A percentile compares a stretch with the other conserved stretches of the same genome.
Evolutionary conservation across 805 yeast species (phyloP).

Genomic region (Suhomyces prunicola): DNA sequence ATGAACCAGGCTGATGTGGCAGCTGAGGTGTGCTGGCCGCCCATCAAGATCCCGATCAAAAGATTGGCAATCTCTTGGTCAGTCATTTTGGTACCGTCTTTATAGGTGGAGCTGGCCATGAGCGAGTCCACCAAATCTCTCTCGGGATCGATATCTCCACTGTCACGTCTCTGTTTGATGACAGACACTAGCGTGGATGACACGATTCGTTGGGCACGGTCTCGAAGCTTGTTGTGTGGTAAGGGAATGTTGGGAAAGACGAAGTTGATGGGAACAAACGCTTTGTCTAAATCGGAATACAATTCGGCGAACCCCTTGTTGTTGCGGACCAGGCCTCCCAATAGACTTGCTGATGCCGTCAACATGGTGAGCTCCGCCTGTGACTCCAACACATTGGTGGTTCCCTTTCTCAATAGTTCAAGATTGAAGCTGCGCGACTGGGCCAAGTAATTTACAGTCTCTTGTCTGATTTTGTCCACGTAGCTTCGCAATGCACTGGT

Average conservation of each 20-base stretch:
- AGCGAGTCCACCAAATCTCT: slow-evolving; percentile 81
- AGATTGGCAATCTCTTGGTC: slow-evolving; percentile 92
- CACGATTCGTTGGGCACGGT: slow-evolving; percentile 78
- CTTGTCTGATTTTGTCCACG: slow-evolving; percentile 84
- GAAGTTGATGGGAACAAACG: slow-evolving; percentile 92
- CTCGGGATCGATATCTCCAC: slow-evolving; percentile 67
- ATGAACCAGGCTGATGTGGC: slow-evolving; percentile 94
- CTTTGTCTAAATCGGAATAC: slow-evolving; percentile 89
- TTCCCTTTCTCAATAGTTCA: slow-evolving; percentile 38
- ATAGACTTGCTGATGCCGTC: slow-evolving; percentile 87
- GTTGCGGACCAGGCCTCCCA: slow-evolving; percentile 88
- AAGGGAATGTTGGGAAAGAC: slow-evolving; percentile 92
- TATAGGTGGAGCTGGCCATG: slow-evolving; percentile 77
- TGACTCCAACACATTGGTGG: slow-evolving; percentile 65
- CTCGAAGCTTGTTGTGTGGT: slow-evolving; percentile 78
- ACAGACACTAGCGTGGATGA: slow-evolving; percentile 76
- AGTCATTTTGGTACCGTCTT: slow-evolving; percentile 90
- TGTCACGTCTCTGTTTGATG: slow-evolving; percentile 66
- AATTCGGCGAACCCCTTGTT: slow-evolving; percentile 79
- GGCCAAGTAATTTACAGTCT: slow-evolving; percentile 62
- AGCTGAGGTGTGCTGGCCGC: slow-evolving; percentile 97
- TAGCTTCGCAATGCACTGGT: slow-evolving; percentile 76
- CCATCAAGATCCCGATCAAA: slow-evolving; percentile 94
- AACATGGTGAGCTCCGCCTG: slow-evolving; percentile 95
- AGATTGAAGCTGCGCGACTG: slow-evolving; percentile 46